These are phyloP conservation scores for Pseudopediastrum boryanum DNA, from an alignment of 139 green algal species.

Conservation along the genomic window DNA sequence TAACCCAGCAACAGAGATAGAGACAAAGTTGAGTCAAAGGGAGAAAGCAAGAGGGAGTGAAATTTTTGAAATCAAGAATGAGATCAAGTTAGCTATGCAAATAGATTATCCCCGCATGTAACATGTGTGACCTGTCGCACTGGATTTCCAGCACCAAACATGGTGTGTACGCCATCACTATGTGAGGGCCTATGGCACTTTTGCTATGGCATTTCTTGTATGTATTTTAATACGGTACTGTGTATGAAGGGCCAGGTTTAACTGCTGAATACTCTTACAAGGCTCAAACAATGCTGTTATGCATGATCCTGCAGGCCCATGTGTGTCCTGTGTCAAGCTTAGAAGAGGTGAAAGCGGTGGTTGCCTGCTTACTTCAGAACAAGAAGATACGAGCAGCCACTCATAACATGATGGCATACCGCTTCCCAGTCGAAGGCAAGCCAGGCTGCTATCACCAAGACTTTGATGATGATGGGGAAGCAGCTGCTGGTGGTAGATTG, in stretches of 20 bases:
- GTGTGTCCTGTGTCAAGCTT: slow-evolving; percentile 45
- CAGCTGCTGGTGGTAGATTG: slow-evolving; percentile 78
- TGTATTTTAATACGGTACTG: background rate
- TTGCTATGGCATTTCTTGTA: background rate
- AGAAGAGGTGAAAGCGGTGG: slow-evolving; percentile 69
- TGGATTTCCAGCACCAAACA: no score
- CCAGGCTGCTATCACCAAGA: slow-evolving; percentile 57
- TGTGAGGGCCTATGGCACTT: background rate
- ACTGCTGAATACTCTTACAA: background rate
- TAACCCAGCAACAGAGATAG: no score
- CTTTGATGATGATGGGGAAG: slow-evolving; percentile 89
- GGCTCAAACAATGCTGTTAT: background rate
- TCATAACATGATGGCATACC: slow-evolving; percentile 91
- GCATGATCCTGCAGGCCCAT: slow-evolving; percentile 48
- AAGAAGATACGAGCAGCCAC: slow-evolving; percentile 83
- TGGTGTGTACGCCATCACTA: no score
- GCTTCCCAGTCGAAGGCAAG: slow-evolving; percentile 48
- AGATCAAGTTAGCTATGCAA: no score
- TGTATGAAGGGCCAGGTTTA: background rate
- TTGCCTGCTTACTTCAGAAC: slow-evolving; percentile 73
- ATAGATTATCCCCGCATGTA: no score
- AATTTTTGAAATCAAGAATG: no score
- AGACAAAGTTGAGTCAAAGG: no score
- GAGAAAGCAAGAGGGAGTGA: no score
- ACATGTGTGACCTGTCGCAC: no score